Conservation (phyloP, 441 rosid genomes). For the Iberis amara region DNA sequence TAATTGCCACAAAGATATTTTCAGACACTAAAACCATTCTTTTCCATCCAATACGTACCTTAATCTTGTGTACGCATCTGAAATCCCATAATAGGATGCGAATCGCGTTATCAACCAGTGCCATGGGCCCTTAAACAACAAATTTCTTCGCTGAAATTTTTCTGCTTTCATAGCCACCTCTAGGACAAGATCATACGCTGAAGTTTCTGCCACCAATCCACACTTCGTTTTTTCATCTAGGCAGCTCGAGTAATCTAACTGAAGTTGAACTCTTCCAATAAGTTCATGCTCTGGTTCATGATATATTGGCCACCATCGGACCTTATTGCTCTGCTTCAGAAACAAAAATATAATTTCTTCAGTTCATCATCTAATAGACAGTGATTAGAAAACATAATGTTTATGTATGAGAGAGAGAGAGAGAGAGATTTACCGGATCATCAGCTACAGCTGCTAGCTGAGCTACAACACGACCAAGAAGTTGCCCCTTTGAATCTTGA, state of each 20-base stretch:
- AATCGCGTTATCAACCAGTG: constrained; percentile 82
- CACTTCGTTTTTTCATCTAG: constrained; percentile 75
- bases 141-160: constrained; percentile 69
- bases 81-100: constrained; percentile 81
- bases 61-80: constrained; percentile 80
- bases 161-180: constrained; percentile 92
- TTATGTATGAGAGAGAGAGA: neutral
- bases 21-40: constrained; percentile 16
- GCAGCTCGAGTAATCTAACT: constrained; percentile 61
- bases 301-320: constrained; percentile 90
- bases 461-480: constrained; percentile 68
- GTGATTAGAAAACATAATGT: constrained; percentile 15
- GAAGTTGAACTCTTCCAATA: constrained; percentile 69
- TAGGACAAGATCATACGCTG: constrained; percentile 81
- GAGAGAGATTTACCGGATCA: constrained; percentile 50
- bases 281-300: constrained; percentile 89
- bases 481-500: constrained; percentile 73
- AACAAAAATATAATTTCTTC: constrained; percentile 18
- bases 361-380: constrained; percentile 14
- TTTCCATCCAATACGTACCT: constrained; percentile 41
- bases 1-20: constrained; percentile 14
- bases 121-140: constrained; percentile 83
- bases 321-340: constrained; percentile 58
- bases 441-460: constrained; percentile 83
- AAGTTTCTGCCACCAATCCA: constrained; percentile 92